Evolutionary conservation across 2,329 filamentous ascomycete species (phyloP), one percentile per base, ranked within the genome.

Genomic region (Penicillium freii): DNA sequence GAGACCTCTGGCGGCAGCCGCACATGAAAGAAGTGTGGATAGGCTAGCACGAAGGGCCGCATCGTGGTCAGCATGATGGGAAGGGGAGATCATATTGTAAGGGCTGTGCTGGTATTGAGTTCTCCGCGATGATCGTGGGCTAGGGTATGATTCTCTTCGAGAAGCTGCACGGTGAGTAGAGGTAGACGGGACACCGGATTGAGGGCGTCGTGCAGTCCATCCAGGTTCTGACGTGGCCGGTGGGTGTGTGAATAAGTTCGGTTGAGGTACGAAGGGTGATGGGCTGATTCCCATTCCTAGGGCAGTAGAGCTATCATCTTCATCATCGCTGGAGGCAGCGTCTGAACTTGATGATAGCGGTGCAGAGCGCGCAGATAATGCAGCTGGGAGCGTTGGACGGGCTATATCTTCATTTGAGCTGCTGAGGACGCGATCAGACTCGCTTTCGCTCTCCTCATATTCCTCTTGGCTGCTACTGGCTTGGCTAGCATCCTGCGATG

Each of bases 1-100:
- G 17, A 94, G 80, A 4, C 89, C 89, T 43, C 94, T 85, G 1
- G 93, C 94, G 0, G 93, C 94, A 3, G 92, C 92, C 0, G 92
- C 93, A 68, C 91, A 96, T n/a, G 93, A 97, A 13, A 99, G 84
- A 13, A 99, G 82, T 0, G 94, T 97, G 0, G 92, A 96, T n/a
- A 99, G 82, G 48, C 91, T 96, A 21, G 94, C 92, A 34, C 94
- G 87, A 11, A 99, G 82, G 2, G 92, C 94, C 31, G 92, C 94
- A 67, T 99, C 94, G 67, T 97, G 92, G 66, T 97, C 92, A 47
- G 90, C 87, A 65, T 91, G 90, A 66, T 90, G 86, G 4, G 85
- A 84, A 1, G 90, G 88, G 0, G 88, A 87, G 70, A 91, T 84
- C 71, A 89, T 85, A 72, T 87, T 89, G 70, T 83, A 85, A 10